Base-by-base conservation (phyloP, 306 rosid genomes). In the Cucurbita ficifolia region DNA sequence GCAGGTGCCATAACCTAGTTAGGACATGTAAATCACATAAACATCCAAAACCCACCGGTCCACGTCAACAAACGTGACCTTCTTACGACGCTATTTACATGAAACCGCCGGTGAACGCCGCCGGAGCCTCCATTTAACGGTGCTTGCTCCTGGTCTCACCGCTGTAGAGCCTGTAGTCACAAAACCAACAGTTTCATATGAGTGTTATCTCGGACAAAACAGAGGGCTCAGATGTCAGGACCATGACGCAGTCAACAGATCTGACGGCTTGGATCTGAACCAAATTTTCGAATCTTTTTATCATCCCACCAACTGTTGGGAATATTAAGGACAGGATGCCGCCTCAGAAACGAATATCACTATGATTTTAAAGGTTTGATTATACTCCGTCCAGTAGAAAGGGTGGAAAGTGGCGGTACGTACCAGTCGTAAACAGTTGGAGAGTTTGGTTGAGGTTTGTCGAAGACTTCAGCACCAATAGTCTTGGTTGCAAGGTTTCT, bases 351-450 rank as follows among this genome's bases (percentile, higher is more conserved):
- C 53, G 10, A 40, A 39, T 63, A 39, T 60, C 67, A 13, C 12
- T 1, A 35, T 14, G 17, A 14, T 7, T 59, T 16, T 5, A 11
- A 22, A 56, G 22, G 8, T 4, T 22, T 57, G 42, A 16, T 13
- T 24, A 46, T 24, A 67, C 11, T 63, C 19, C 21, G 19, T 4
- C 1, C 39, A 21, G 4, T 42, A 9, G 0, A 1, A 39, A 42
- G 19, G 17, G 35, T 21, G 42, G 5, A 67, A 13, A 43, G 38
- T 68, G 21, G 36, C 0, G 7, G 56, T 43, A 22, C 54, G 18
- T 83, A 93, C 98, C 98, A 95, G 81, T 91, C 99, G 74, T 95
- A 95, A 80, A 91, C 97, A 16, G 99, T 88, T 73, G 99, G 99
- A 14, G 96, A 75, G 84, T 89, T 95, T 48, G 99, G 96, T 4